Evolutionary conservation across 805 yeast genomes (phyloP).

Genomic region (Candida ipomoeae): DNA sequence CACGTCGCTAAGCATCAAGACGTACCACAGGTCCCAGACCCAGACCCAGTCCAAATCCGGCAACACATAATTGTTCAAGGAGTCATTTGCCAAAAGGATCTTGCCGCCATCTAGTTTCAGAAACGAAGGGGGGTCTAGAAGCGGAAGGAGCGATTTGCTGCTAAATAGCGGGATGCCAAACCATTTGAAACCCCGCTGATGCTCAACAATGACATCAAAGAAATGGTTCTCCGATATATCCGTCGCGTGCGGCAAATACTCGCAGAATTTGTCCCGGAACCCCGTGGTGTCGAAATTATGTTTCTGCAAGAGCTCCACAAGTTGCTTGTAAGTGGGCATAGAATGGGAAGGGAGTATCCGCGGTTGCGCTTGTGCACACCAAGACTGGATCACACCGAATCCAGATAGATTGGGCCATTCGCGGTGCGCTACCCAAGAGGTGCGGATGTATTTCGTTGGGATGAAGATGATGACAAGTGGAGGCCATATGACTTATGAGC

Average conservation of each 20-base stretch:
- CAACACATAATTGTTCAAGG: slow-evolving; percentile 37
- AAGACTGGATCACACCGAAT: not conserved
- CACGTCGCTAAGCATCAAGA: slow-evolving; percentile 63
- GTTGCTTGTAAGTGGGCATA: slow-evolving; percentile 2
- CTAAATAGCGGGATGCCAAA: slow-evolving; percentile 51
- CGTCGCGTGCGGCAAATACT: slow-evolving; percentile 1
- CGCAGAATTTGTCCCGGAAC: slow-evolving; percentile 1
- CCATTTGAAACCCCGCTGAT: slow-evolving; percentile 50
- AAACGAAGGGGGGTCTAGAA: slow-evolving; percentile 48
- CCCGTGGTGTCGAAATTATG: slow-evolving; percentile 9
- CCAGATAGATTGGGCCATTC: not conserved
- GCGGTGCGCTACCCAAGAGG: not conserved
- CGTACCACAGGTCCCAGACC: slow-evolving; percentile 71
- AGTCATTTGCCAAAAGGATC: slow-evolving; percentile 23
- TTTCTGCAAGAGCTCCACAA: slow-evolving; percentile 8
- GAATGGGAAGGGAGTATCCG: not conserved
- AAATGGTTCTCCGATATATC: slow-evolving; percentile 7
- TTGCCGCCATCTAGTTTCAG: slow-evolving; percentile 42
- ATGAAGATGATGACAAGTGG: not conserved
- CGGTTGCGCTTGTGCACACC: not conserved
- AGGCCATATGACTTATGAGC: no score
- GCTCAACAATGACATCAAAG: slow-evolving; percentile 47
- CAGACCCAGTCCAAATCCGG: slow-evolving; percentile 64
- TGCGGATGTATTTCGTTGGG: not conserved
- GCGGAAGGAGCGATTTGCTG: slow-evolving; percentile 42